Base-by-base conservation (phyloP, 2,329 filamentous ascomycete species). In the Alternaria tenuissima region DNA sequence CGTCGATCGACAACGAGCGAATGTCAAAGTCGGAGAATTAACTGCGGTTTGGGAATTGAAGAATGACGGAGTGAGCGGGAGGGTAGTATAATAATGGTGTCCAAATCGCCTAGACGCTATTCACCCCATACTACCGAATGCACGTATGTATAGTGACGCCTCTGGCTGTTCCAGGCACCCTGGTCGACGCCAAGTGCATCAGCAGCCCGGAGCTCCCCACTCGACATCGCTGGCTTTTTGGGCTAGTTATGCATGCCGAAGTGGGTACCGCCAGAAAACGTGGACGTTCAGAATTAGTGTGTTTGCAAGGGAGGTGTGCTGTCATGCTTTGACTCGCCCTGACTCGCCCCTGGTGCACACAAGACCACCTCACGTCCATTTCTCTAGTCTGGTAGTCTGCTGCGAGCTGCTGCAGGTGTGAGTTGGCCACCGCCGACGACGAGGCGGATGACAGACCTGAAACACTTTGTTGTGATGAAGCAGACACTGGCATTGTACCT, bases 281-380 rank as follows among this genome's bases (percentile, higher is more conserved):
- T 76, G 75, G 74, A 72, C 73, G 67, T 76, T 74, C 69, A 66
- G 66, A 73, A 72, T 71, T 65, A 69, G 63, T 60, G 57, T 55
- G 59, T 62, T 61, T 65, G 46, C 73, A 72, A 71, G 70, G 69
- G 62, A 67, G 73, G 70, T 79, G 73, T 71, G 76, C 73, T 78
- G 77, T 79, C 77, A 75, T 72, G 67, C 70, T 64, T 70, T 74
- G 65, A 76, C 75, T 74, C 74, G 75, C 68, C 67, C 66, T 72
- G 71, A 74, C 68, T 73, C 72, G 72, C 42, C 62, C 63, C 53
- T 62, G 61, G 55, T 60, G 63, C 65, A 61, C 69, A 68, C 63
- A 65, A 65, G 66, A 71, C 66, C 59, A 71, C 59, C 60, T 71
- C 71, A 66, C 61, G 57, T 72, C 66, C 57, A 66, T 69, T 63